These are phyloP conservation scores for Fusarium foetens DNA, from an alignment of 2,329 filamentous ascomycete species.

Conservation along the genomic window DNA sequence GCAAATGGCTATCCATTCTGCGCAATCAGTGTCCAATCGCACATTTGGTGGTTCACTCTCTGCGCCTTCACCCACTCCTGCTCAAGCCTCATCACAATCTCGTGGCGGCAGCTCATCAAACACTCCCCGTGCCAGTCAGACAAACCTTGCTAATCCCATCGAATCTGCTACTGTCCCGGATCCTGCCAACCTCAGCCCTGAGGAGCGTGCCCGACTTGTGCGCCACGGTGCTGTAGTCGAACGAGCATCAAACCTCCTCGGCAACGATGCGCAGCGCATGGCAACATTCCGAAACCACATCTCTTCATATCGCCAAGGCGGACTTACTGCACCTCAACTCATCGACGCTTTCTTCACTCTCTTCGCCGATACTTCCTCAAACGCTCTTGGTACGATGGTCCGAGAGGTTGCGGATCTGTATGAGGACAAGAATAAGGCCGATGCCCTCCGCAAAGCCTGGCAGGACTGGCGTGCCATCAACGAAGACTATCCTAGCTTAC, in stretches of 20 bases:
- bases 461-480: constrained; percentile 96
- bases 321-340: constrained; percentile 77
- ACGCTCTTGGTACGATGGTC: constrained; percentile 86
- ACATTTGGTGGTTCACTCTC: constrained; percentile 89
- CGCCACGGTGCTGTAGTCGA: constrained; percentile 88
- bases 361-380: constrained; percentile 80
- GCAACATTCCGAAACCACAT: constrained; percentile 81
- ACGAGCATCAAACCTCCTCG: constrained; percentile 82
- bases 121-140: constrained; percentile 39
- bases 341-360: constrained; percentile 89
- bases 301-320: constrained; percentile 77
- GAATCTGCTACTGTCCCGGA: constrained; percentile 62
- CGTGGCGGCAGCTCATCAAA: constrained; percentile 37
- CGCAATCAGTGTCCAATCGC: constrained; percentile 80
- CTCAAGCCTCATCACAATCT: constrained; percentile 40
- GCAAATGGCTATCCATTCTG: constrained; percentile 89
- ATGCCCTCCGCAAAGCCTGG: constrained; percentile 83
- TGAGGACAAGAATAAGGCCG: constrained; percentile 80
- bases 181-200: constrained; percentile 68
- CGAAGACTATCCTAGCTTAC: constrained; percentile 92
- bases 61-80: constrained; percentile 42
- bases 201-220: constrained; percentile 82
- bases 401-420: constrained; percentile 94
- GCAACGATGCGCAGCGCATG: constrained; percentile 80
- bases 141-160: constrained; percentile 51